phyloP scores from a whole-genome alignment of 805 yeast species.

The Monosporozyma servazzii region DNA sequence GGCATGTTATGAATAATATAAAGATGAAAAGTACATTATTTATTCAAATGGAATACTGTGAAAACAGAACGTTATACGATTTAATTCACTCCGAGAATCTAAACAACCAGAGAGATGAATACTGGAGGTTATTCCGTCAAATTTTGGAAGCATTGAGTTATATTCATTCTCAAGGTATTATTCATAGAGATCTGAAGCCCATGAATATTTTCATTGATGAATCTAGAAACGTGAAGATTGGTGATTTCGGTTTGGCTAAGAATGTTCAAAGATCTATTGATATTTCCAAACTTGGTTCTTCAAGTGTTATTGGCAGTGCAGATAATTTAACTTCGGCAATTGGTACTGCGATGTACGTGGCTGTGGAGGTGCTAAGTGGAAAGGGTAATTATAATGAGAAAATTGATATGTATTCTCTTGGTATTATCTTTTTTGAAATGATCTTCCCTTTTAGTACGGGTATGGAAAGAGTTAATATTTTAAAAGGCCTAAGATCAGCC shows the following conservation, averaged over 20 bases:
- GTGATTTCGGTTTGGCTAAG: constrained; percentile 95
- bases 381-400: constrained; percentile 77
- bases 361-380: constrained; percentile 74
- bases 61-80: constrained; percentile 80
- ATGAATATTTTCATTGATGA: constrained; percentile 92
- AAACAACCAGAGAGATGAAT: constrained; percentile 61
- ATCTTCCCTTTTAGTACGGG: constrained; percentile 74
- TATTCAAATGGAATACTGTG: constrained; percentile 98
- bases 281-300: constrained; percentile 26
- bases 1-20: not conserved
- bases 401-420: constrained; percentile 91
- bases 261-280: constrained; percentile 53
- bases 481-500: constrained; percentile 53
- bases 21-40: constrained; percentile 60
- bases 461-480: constrained; percentile 79
- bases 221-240: constrained; percentile 80
- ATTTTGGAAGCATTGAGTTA: constrained; percentile 82
- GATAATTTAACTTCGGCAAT: constrained; percentile 86
- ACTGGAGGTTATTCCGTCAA: constrained; percentile 85
- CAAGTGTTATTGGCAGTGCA: constrained; percentile 23
- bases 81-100: constrained; percentile 68
- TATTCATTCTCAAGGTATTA: constrained; percentile 87
- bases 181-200: constrained; percentile 92
- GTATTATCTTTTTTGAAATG: constrained; percentile 95
- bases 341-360: constrained; percentile 91